Evolutionary conservation across 2,329 filamentous ascomycete species (phyloP), one percentile per base, ranked within the genome.

Genomic region (Penicillium expansum): DNA sequence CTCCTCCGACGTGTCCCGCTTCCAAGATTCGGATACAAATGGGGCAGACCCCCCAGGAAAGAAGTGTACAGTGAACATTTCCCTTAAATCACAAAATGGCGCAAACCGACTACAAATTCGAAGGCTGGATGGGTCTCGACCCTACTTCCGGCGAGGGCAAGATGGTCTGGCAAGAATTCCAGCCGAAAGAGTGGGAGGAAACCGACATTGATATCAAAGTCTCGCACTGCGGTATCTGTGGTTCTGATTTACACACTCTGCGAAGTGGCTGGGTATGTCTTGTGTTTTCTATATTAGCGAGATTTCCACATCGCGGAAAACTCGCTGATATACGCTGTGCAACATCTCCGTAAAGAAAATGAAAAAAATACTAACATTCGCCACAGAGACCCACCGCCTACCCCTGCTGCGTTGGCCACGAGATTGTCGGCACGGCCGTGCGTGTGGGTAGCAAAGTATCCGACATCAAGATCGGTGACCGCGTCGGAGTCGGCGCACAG

Each of bases 151-250:
- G 73, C 33, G 68, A 83, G 51, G 83, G 83, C 56, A 82, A 82
- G 52, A 81, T 84, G 77, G 75, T 74, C 33, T 83, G 81, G 81
- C 73, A 79, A 39, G 71, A 81, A 55, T 87, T 82, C 54, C 77
- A 85, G 71, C 85, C 85, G 37, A 88, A 88, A 77, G 72, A 75
- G n/a, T 88, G 84, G 82, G 81, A 85, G 43, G 86, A 88, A 68
- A 82, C 79, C 27, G 85, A 88, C 60, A 73, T 88, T 54, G 85
- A 88, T 66, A 86, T 88, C 63, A 80, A 84, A 67, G 74, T 88
- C 61, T 80, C 82, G 0, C 83, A 86, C 74, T 87, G 84, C 62
- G 85, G 86, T 58, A 81, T 89, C 61, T 89, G 86, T 67, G 86
- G 84, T 53, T 82, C 80, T 0, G 85, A 88, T 61, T 48, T 87